Evolutionary conservation across 2,329 filamentous ascomycete genomes (phyloP), one percentile per base, ranked within the genome.

Genomic region (Onygena corvina): DNA sequence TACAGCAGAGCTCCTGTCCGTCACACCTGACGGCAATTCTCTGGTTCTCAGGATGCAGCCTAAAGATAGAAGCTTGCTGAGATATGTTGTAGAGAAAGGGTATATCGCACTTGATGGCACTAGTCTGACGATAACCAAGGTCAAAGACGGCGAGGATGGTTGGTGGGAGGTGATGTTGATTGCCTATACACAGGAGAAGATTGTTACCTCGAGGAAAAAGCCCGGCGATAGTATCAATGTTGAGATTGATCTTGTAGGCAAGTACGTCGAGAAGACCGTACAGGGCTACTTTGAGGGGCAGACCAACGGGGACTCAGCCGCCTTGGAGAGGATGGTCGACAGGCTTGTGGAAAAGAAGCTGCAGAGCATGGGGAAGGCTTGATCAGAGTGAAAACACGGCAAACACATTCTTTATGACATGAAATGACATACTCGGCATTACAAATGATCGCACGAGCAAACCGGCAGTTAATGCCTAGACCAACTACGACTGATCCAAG

Each of bases 91-190:
- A 14, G 87, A 93, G 73, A 98, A 98, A 74, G 92, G 92, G 46
- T 98, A 88, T 67, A 81, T 98, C 49, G 87, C 89, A 38, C 77
- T 98, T 46, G 92, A 98, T 63, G 92, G 92, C 3, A 90, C 92
- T 20, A 95, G 89, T 63, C 71, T 98, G 72, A 98, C 92, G 0
- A 77, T 98, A 1, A 96, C 90, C 2, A 76, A 78, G 57, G 90
- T 96, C 25, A 71, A 90, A 59, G 90, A 95, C 65, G 75, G 63
- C 3, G 77, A 80, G 56, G 81, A 83, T 35, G 93, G 87, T 65
- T 95, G 83, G 78, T 83, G 77, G 70, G 92, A 96, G 76, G 84
- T 98, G 46, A 98, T 98, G 92, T 74, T 98, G 53, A 95, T 98
- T 65, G 79, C 85, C 6, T 98, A 98, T 67, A 95, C 92, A 8